Percentiles rank a stretch among this genome's conserved stretches.
These are phyloP conservation scores for Populus tomentosa DNA, from an alignment of 441 rosid genomes.

Conservation along the genomic window DNA sequence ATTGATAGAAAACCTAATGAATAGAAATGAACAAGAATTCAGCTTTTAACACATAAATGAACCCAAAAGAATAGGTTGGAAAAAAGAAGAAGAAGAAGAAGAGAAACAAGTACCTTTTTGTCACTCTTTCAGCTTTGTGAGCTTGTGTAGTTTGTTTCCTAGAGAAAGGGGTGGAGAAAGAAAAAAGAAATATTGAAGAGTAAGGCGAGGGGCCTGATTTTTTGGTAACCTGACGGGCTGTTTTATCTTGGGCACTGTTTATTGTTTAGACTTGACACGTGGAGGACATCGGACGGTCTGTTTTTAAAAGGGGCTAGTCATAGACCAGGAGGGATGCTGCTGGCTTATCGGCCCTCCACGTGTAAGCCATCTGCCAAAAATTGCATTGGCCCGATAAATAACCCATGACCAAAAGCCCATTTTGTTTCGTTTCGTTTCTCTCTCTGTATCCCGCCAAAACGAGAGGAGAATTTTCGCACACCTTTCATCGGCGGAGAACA, in stretches of 20 bases:
- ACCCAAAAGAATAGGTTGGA: neutral
- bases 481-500: neutral
- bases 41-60: neutral
- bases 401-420: neutral
- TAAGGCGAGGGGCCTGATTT: neutral
- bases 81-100: neutral
- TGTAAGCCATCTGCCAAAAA: neutral
- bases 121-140: neutral
- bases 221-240: neutral
- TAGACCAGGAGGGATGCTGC: neutral
- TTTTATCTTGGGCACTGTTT: constrained; percentile 2
- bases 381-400: neutral
- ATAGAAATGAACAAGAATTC: constrained; percentile 19
- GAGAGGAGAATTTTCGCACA: neutral
- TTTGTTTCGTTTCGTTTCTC: neutral
- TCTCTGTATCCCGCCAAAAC: neutral
- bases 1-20: neutral
- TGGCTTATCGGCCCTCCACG: neutral
- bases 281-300: constrained; percentile 20
- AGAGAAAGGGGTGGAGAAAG: neutral
- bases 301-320: neutral
- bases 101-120: neutral
- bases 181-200: neutral
- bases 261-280: constrained; percentile 19
- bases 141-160: neutral